phyloP scores from a whole-genome alignment of 805 yeast genomes.

The Candida pseudofarinosa region DNA sequence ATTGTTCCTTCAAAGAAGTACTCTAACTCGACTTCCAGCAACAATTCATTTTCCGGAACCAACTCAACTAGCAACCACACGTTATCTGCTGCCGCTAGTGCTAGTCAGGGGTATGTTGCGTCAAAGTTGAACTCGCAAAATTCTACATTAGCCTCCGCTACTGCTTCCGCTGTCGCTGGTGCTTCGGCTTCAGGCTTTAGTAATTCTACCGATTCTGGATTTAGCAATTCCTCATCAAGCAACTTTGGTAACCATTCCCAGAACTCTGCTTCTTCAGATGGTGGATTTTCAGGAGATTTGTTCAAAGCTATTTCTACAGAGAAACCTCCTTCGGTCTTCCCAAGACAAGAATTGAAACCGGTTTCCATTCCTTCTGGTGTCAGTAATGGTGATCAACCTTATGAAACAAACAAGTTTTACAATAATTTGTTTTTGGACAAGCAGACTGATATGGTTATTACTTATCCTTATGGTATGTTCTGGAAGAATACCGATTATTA shows the following conservation, averaged over 20 bases:
- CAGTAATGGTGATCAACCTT: slow-evolving; percentile 36
- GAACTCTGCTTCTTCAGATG: slow-evolving; percentile 5
- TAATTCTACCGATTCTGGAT: slow-evolving; percentile 1
- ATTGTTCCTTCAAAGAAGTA: neutral
- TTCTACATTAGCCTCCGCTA: slow-evolving; percentile 1
- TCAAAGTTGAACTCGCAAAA: neutral
- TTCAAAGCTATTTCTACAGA: slow-evolving; percentile 42
- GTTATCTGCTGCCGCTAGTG: neutral
- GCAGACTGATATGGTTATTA: slow-evolving; percentile 53
- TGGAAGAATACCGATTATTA: slow-evolving; percentile 43
- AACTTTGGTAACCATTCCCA: neutral
- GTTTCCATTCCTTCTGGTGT: slow-evolving; percentile 47
- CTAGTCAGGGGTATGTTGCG: neutral
- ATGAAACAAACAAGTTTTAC: slow-evolving; percentile 75
- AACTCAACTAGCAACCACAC: neutral
- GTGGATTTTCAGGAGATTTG: slow-evolving; percentile 33
- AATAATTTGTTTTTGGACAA: slow-evolving; percentile 56
- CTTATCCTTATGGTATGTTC: slow-evolving; percentile 66
- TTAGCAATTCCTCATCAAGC: neutral
- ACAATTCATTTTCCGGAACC: neutral
- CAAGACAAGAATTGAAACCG: slow-evolving; percentile 38
- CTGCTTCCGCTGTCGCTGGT: slow-evolving; percentile 3
- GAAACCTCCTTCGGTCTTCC: slow-evolving; percentile 36
- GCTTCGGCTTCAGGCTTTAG: slow-evolving; percentile 2
- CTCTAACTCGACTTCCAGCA: neutral